Evolutionary conservation across 169 alveolate species (phyloP), one percentile per base, ranked within the genome.

Genomic region (Plasmodium vinckei): DNA sequence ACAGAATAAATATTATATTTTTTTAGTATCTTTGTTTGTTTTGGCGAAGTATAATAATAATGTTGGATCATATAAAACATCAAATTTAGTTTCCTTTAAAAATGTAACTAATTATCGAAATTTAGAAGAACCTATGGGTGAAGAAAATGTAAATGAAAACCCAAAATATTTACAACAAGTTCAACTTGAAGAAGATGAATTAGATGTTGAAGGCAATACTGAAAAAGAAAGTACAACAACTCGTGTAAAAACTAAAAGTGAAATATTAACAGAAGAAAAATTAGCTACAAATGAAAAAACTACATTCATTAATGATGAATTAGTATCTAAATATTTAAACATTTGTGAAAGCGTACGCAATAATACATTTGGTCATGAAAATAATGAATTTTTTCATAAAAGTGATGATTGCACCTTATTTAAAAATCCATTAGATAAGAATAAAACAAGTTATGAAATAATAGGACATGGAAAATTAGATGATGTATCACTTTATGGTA

Each of bases 401-500:
- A 60, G 73, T 19, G 19, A 25, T 0, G 59, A 25, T 13, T 59
- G 60, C 1, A 73, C 87, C 3, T 64, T 73, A 25, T 59, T 44
- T 51, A 73, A 60, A 73, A 73, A 73, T 47, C 0, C 42, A 3
- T 10, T 60, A 21, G 73, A 73, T 10, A 73, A 73, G 25, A 10
- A 49, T 7, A 39, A 73, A 59, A 10, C 71, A 39, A 73, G 39
- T 13, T 73, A 73, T 33, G 87, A 73, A 9, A 53, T 73, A 51
- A 12, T 73, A n/a, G 87, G 87, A 1, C 53, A 73, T 46, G 87
- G 87, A 5, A 57, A 44, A 1, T 12, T 73, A 9, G 2, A 73
- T 12, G 87, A 73, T 73, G 87, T 73, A 3, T 73, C 87, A 5
- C 19, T 57, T n/a, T 73, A 73, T 51, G 72, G 71, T 19, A 21